phyloP scores from a whole-genome alignment of 2,329 filamentous ascomycete species.

The Fusarium globosum region DNA sequence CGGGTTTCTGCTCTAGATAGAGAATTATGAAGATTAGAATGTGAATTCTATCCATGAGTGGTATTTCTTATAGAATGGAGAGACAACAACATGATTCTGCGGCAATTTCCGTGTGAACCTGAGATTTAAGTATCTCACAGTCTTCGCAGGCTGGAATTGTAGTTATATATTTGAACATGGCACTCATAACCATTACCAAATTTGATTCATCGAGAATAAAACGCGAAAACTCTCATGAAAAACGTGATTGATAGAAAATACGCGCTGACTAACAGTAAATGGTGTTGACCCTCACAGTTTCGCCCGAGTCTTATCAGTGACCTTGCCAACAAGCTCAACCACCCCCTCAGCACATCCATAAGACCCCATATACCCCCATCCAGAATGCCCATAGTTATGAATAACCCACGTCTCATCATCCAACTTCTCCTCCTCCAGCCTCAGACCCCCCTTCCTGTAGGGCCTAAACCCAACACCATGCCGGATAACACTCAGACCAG shows the following conservation, averaged over 20 bases:
- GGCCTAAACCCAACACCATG: slow-evolving; percentile 87
- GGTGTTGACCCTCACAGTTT: slow-evolving; percentile 43
- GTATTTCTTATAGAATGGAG: too few relatives aligned
- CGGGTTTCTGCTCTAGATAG: background rate
- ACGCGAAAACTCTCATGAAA: fast-evolving
- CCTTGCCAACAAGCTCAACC: slow-evolving; percentile 73
- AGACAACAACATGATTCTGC: too few relatives aligned
- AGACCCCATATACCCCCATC: slow-evolving; percentile 78
- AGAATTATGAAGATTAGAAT: fast-evolving
- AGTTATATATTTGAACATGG: background rate
- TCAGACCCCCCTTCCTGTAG: slow-evolving; percentile 75
- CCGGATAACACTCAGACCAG: slow-evolving; percentile 78
- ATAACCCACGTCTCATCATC: slow-evolving; percentile 72
- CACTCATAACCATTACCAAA: fast-evolving
- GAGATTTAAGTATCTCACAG: too few relatives aligned
- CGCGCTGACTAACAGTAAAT: fast-evolving
- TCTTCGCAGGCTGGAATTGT: background rate
- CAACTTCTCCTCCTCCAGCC: slow-evolving; percentile 70
- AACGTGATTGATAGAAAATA: fast-evolving
- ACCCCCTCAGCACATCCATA: slow-evolving; percentile 79
- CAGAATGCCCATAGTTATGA: slow-evolving; percentile 83
- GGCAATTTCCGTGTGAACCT: too few relatives aligned
- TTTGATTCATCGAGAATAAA: fast-evolving
- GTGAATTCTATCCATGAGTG: too few relatives aligned
- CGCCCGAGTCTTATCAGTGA: slow-evolving; percentile 51